Conservation (phyloP, 2,329 filamentous ascomycete genomes). For the Ceratocystis albifundus region DNA sequence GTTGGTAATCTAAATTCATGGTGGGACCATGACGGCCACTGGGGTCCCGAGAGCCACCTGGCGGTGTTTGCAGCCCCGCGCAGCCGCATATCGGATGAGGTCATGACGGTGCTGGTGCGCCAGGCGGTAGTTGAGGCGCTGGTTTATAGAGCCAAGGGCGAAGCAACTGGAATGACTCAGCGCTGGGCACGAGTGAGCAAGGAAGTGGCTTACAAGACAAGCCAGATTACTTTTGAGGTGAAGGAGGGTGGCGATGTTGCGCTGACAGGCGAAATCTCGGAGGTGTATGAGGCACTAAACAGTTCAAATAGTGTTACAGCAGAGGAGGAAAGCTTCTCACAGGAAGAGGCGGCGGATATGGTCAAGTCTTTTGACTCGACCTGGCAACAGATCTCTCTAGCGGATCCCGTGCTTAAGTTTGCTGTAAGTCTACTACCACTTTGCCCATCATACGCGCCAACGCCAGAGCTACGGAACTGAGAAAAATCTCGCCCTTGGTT, state of each 20-base stretch:
- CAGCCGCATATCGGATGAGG: constrained; percentile 34
- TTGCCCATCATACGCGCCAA: neutral
- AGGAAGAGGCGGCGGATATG: constrained; percentile 34
- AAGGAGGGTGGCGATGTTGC: constrained; percentile 33
- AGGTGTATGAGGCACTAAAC: constrained; percentile 30
- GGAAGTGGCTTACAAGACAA: constrained; percentile 30
- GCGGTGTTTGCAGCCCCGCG: constrained; percentile 32
- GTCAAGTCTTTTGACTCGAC: constrained; percentile 39
- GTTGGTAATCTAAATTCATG: constrained; percentile 39
- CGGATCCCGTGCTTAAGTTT: constrained; percentile 54
- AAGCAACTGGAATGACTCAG: constrained; percentile 28
- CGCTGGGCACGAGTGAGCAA: constrained; percentile 30
- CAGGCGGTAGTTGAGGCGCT: constrained; percentile 44
- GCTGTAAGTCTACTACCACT: constrained; percentile 45
- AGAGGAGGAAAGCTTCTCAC: constrained; percentile 25
- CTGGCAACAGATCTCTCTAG: constrained; percentile 49
- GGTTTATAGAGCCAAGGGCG: constrained; percentile 30
- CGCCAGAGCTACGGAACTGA: neutral
- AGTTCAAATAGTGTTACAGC: constrained; percentile 27
- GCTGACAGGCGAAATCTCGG: constrained; percentile 32
- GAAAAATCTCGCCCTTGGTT: neutral
- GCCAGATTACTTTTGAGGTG: constrained; percentile 33
- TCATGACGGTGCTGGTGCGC: constrained; percentile 35
- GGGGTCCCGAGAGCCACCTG: constrained; percentile 38
- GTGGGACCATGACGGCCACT: constrained; percentile 46